Evolutionary conservation across 2,329 filamentous ascomycete genomes (phyloP), one percentile per base, ranked within the genome.

Genomic region (Sphaerulina vaccinii): DNA sequence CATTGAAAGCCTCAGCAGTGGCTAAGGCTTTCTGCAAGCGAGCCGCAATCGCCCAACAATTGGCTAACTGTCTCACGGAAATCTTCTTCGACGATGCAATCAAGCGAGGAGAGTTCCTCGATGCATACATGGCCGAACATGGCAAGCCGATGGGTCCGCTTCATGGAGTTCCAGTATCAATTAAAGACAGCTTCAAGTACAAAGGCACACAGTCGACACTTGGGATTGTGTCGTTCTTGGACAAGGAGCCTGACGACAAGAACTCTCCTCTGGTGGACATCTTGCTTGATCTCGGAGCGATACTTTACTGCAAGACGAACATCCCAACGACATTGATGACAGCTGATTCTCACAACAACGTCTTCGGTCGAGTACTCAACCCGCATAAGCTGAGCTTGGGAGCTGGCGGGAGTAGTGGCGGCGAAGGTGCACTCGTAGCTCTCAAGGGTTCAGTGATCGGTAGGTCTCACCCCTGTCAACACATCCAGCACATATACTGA

Each of bases 391-490:
- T 80, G 1, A 70, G 75, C 16, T 72, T 84, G 24, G 82, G 80
- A 0, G 76, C 82, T 0, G 86, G 86, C 4, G 86, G 86, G 1
- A 82, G 78, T 8, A 82, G 80, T 0, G 85, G 85, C 9, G 86
- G 86, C 10, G 84, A 87, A 64, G 83, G 77, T 0, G 81, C 79
- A 0, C 66, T 86, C 8, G 60, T 86, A 16, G 79, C 77, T 3
- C 76, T 86, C 71, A 73, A 75, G 22, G 83, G 83, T 0, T 78
- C 73, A 24, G 72, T 81, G 46, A 61, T 86, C 1, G 84, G 42
- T 45, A 18, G 35, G 42, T 45, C 0, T 6, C 7, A 11, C 29
- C 8, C 16, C 2, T 9, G 18, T 42, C 11, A 13, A n/a, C 19
- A 22, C n/a, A 8, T 44, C 15, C 9, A 22, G 18, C 18, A 10